These are phyloP conservation scores for Tardiomyces blankii DNA, from an alignment of 1,139 yeast species.

Conservation along the genomic window DNA sequence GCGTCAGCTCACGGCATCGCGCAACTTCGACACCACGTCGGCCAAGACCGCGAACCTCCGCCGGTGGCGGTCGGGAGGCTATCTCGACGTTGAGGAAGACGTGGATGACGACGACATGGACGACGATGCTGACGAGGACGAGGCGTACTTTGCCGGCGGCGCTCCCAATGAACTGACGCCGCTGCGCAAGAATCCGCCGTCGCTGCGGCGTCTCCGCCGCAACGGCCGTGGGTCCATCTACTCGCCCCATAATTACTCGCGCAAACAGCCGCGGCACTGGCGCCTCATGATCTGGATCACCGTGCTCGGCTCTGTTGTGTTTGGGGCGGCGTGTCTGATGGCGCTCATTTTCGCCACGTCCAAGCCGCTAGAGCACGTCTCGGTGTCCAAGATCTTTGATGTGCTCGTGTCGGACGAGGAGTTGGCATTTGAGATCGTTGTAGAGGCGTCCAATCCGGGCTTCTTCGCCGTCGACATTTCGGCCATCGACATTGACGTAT, in stretches of 20 bases:
- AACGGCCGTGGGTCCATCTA: constrained; percentile 10
- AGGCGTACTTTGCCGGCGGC: constrained; percentile 7
- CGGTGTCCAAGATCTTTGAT: constrained; percentile 50
- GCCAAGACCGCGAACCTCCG: constrained; percentile 19
- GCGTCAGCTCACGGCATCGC: neutral
- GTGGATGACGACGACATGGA: constrained; percentile 18
- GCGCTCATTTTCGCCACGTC: constrained; percentile 84
- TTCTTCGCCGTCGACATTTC: constrained; percentile 55
- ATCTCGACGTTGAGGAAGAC: constrained; percentile 15
- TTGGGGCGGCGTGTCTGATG: constrained; percentile 54
- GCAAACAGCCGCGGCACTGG: constrained; percentile 15
- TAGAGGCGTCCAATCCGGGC: constrained; percentile 83
- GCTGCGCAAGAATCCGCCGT: constrained; percentile 10
- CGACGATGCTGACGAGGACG: constrained; percentile 22
- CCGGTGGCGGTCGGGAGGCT: constrained; percentile 14
- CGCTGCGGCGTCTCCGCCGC: constrained; percentile 3
- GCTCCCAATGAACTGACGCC: constrained; percentile 20
- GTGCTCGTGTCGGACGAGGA: constrained; percentile 79
- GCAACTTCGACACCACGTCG: constrained; percentile 24
- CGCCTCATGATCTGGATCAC: constrained; percentile 21
- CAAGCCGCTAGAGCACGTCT: constrained; percentile 64
- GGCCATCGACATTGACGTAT: constrained; percentile 70
- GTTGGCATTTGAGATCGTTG: constrained; percentile 63
- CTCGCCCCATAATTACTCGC: constrained; percentile 25
- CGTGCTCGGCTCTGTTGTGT: constrained; percentile 17